Base-by-base conservation (phyloP, 306 rosid genomes). In the Medicago lupulina region DNA sequence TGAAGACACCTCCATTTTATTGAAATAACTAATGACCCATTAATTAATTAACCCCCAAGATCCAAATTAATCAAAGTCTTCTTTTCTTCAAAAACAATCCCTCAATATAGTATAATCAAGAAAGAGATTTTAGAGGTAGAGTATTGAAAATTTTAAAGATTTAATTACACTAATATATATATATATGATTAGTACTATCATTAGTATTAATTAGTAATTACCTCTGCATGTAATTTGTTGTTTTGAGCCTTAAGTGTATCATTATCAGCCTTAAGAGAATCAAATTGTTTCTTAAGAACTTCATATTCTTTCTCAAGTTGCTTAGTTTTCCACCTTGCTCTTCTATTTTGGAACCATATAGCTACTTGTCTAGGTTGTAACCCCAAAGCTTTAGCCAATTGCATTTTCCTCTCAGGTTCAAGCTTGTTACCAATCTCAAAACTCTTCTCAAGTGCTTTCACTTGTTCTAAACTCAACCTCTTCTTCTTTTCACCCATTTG, bases 281-380 rank as follows among this genome's bases (percentile, higher is more conserved):
- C 97, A 74, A 91, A 94, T 74, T 91, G 97, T 66, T 88, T 91
- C 91, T 89, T 91, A 73, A 94, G 84, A 1, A 87, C 82, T 23
- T 94, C 90, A 16, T 88, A 94, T 34, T 94, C 97, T 74, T 85
- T 94, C 74, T 94, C 97, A 68, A 94, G 83, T 5, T 91, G 93
- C 83, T 94, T 94, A 7, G 98, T 91, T 79, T 94, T 94, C 98
- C 97, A 94, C 73, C 98, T 86, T 5, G 98, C 98, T 34, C 98
- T 87, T 31, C 98, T 83, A 41, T 94, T 94, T 86, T 94, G 98
- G 38, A 94, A 94, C 98, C 98, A 94, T 10, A 94, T 94, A 19
- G 98, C 96, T 21, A 94, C 71, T 76, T 94, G 98, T 41, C 98
- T 85, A 0, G 97, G 98, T 74, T 92, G 98, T 38, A 94, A 73